Percentiles rank a stretch among this genome's conserved stretches.
phyloP scores from a whole-genome alignment of 192 early-diverging fungal genomes.

The Backusella westeae region DNA sequence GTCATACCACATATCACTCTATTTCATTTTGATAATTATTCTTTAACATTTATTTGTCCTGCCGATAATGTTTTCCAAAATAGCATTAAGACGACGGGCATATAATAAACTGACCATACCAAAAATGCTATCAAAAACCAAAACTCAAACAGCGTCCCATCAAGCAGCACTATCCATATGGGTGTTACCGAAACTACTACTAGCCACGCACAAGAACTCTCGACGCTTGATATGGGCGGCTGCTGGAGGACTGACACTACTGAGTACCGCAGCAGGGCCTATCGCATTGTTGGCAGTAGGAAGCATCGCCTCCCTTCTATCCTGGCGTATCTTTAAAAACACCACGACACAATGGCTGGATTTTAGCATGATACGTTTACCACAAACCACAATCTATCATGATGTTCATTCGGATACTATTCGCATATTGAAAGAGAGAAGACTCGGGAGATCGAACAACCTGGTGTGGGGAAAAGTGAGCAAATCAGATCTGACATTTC shows the following conservation, averaged over 20 bases:
- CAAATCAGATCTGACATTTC: not conserved
- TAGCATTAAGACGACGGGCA: not conserved
- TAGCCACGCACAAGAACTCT: not conserved
- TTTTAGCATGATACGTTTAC: not conserved
- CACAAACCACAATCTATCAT: not conserved
- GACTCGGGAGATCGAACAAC: not conserved
- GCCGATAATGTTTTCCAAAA: not conserved
- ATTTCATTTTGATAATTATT: not conserved
- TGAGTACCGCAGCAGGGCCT: not conserved
- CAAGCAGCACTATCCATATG: not conserved
- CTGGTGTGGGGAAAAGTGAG: not conserved
- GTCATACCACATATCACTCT: not conserved
- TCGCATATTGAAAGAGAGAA: not conserved
- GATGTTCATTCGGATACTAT: not conserved
- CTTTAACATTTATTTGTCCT: not conserved
- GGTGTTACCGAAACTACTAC: not conserved
- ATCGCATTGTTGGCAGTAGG: not conserved
- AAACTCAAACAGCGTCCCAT: not conserved
- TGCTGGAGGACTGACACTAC: slow-evolving; percentile 2
- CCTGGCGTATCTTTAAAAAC: not conserved
- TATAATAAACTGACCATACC: not conserved
- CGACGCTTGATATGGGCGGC: not conserved
- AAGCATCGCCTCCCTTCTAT: not conserved
- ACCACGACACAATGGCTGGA: not conserved
- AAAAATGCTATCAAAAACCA: not conserved